These are phyloP conservation scores for Streptanthus diversifolius DNA, from an alignment of 345 rosid genomes.

Conservation along the genomic window DNA sequence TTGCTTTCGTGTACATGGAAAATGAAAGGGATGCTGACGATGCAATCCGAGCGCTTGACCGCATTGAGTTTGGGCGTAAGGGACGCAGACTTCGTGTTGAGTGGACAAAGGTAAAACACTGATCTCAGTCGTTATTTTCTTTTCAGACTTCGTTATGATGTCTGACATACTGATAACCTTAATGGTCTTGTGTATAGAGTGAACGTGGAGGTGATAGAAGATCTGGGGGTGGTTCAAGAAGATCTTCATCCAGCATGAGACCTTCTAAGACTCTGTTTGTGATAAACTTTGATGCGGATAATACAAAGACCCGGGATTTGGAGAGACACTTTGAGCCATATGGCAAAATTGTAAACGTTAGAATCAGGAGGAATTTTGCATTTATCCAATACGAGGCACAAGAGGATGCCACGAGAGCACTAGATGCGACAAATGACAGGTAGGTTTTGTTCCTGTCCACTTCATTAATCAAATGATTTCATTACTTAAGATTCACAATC, in stretches of 20 bases:
- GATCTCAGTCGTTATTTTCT: constrained; percentile 17
- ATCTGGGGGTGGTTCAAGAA: constrained; percentile 54
- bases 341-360: constrained; percentile 82
- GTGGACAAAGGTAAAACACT: constrained; percentile 74
- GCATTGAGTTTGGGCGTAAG: constrained; percentile 81
- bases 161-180: not conserved
- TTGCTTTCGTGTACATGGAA: constrained; percentile 93
- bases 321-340: constrained; percentile 92
- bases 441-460: constrained; percentile 17
- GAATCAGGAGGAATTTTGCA: constrained; percentile 96
- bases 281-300: constrained; percentile 85
- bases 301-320: constrained; percentile 79
- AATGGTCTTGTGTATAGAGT: constrained; percentile 43
- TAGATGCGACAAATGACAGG: constrained; percentile 88
- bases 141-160: constrained; percentile 50
- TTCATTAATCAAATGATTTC: not conserved
- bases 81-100: constrained; percentile 96
- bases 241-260: constrained; percentile 54
- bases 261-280: constrained; percentile 96
- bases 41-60: constrained; percentile 93
- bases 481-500: not conserved
- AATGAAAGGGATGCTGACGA: constrained; percentile 97
- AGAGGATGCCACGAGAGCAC: constrained; percentile 83
- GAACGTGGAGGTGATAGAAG: constrained; percentile 70
- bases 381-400: constrained; percentile 82